A percentile compares a stretch with the other conserved stretches of the same genome.
Conservation (phyloP, 2,329 filamentous ascomycete species). For the Aschersonia sp. region DNA sequence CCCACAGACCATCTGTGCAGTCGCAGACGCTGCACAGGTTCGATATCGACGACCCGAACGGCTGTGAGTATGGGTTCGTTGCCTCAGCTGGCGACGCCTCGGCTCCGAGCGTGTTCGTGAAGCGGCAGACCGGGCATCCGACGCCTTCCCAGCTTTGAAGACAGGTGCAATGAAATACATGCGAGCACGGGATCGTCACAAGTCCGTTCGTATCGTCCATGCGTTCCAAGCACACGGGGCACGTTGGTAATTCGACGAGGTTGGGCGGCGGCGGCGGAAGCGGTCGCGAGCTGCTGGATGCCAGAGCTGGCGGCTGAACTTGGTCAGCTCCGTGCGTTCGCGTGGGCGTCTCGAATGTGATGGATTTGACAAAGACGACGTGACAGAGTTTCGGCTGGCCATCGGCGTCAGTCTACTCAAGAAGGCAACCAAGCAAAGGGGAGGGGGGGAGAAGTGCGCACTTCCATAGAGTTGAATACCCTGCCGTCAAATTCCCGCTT, state of each 20-base stretch:
- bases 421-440: neutral
- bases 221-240: constrained; percentile 87
- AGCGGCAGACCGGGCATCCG: constrained; percentile 88
- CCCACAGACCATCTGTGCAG: constrained; percentile 74
- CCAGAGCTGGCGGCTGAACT: constrained; percentile 28
- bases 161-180: constrained; percentile 94
- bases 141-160: constrained; percentile 91
- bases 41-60: constrained; percentile 43
- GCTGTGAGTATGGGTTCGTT: constrained; percentile 34
- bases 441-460: constrained; percentile 14
- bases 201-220: constrained; percentile 97
- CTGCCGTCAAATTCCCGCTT: constrained; percentile 81
- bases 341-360: constrained; percentile 61
- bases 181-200: constrained; percentile 90
- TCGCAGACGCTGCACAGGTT: constrained; percentile 75
- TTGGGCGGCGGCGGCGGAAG: constrained; percentile 61
- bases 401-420: neutral
- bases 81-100: constrained; percentile 22
- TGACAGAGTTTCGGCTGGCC: constrained; percentile 76
- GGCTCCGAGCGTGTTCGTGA: constrained; percentile 42
- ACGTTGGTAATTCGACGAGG: constrained; percentile 83
- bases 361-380: constrained; percentile 85
- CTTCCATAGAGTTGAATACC: constrained; percentile 83
- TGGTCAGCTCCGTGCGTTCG: constrained; percentile 35
- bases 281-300: constrained; percentile 36